phyloP scores from a whole-genome alignment of 2,329 filamentous ascomycete genomes.

The Gremmenia infestans region DNA sequence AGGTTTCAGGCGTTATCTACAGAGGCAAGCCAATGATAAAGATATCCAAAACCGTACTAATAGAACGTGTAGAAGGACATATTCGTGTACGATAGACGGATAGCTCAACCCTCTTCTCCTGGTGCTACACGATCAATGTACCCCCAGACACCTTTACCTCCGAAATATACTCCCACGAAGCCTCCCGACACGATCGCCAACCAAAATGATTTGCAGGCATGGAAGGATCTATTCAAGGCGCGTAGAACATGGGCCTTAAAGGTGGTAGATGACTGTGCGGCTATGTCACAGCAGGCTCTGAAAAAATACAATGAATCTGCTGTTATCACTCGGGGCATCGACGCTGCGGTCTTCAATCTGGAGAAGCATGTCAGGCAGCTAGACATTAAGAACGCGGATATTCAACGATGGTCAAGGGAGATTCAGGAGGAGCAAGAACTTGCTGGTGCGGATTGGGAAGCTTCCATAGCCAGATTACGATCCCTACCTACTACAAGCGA shows the following conservation, averaged over 20 bases:
- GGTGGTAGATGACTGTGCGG: slow-evolving; percentile 63
- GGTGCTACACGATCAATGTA: slow-evolving; percentile 39
- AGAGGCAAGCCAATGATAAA: slow-evolving; percentile 54
- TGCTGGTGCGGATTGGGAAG: slow-evolving; percentile 62
- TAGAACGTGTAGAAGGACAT: slow-evolving; percentile 64
- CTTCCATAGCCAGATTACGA: slow-evolving; percentile 59
- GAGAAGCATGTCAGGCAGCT: slow-evolving; percentile 68
- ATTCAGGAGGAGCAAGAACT: slow-evolving; percentile 63
- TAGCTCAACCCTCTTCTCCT: slow-evolving; percentile 54
- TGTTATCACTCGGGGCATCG: slow-evolving; percentile 72
- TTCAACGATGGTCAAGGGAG: slow-evolving; percentile 65
- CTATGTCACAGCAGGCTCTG: slow-evolving; percentile 57
- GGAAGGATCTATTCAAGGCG: slow-evolving; percentile 80
- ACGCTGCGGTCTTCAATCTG: slow-evolving; percentile 81
- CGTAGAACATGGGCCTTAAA: slow-evolving; percentile 74
- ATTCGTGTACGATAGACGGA: slow-evolving; percentile 83
- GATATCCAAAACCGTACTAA: slow-evolving; percentile 14
- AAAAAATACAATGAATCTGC: slow-evolving; percentile 68
- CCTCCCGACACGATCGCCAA: slow-evolving; percentile 81
- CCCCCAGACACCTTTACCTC: slow-evolving; percentile 47
- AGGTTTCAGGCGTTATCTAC: slow-evolving; percentile 64
- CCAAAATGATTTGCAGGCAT: slow-evolving; percentile 76
- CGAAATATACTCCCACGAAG: slow-evolving; percentile 52
- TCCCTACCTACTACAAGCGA: slow-evolving; percentile 59
- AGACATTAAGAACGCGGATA: slow-evolving; percentile 65